Conservation (phyloP, 495 filamentous ascomycete genomes). For the Penicillium parvum region DNA sequence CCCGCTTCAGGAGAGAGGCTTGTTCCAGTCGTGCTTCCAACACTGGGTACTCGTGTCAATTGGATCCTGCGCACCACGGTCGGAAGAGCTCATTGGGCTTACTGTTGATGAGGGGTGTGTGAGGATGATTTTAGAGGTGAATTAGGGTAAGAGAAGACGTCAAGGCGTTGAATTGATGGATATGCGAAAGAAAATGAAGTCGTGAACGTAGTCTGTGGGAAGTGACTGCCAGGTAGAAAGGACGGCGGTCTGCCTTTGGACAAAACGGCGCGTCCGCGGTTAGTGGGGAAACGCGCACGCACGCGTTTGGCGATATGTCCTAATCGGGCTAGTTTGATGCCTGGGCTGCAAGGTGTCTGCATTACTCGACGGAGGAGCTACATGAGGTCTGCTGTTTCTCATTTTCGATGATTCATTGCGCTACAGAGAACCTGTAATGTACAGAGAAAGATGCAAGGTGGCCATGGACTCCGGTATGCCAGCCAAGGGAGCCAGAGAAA, state of each 20-base stretch:
- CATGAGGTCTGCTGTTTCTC: not conserved
- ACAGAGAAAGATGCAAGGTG: slow-evolving; percentile 6
- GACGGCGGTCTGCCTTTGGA: slow-evolving; percentile 21
- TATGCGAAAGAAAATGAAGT: not conserved
- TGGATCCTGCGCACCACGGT: slow-evolving; percentile 11
- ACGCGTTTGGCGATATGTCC: slow-evolving; percentile 39
- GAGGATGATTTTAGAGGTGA: not conserved
- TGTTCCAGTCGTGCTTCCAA: slow-evolving; percentile 96
- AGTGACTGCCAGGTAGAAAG: slow-evolving; percentile 19
- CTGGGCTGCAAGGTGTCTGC: slow-evolving; percentile 19
- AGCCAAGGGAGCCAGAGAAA: slow-evolving; percentile 2
- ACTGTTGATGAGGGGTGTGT: slow-evolving; percentile 33
- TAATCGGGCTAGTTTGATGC: slow-evolving; percentile 24
- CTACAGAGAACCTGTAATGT: slow-evolving; percentile 3
- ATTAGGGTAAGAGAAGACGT: not conserved
- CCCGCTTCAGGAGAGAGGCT: slow-evolving; percentile 93
- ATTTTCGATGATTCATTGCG: not conserved
- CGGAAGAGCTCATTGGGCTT: slow-evolving; percentile 16
- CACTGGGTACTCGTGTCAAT: slow-evolving; percentile 52
- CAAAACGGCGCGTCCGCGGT: slow-evolving; percentile 36
- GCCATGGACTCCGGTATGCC: not conserved
- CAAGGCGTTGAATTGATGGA: slow-evolving; percentile 3
- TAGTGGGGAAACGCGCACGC: slow-evolving; percentile 35
- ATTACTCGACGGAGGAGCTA: too few species aligned
- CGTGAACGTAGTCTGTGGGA: slow-evolving; percentile 7